These are phyloP conservation scores for Cytospora paraplurivora DNA, from an alignment of 2,329 filamentous ascomycete genomes.

Conservation along the genomic window DNA sequence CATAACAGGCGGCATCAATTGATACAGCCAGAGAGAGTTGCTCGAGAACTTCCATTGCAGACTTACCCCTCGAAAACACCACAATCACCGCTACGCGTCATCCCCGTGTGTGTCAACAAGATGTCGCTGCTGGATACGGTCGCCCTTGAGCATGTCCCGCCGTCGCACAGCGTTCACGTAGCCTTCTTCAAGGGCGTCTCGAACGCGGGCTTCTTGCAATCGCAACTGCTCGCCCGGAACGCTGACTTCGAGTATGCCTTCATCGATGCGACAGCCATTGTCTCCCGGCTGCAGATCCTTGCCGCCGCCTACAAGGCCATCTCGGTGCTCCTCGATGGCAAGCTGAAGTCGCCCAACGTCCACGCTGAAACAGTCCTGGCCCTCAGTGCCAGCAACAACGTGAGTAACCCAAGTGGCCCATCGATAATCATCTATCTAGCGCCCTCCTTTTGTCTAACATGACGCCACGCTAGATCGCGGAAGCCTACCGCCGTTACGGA, in stretches of 20 bases:
- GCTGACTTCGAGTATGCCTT: constrained; percentile 89
- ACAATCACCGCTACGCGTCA: neutral
- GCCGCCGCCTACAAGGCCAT: constrained; percentile 78
- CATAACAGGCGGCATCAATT: neutral
- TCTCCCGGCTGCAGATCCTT: constrained; percentile 72
- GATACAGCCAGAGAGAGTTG: neutral
- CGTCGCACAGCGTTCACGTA: constrained; percentile 67
- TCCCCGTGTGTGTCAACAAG: constrained; percentile 22
- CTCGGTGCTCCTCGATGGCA: constrained; percentile 60
- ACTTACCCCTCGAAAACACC: neutral
- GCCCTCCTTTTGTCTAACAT: constrained; percentile 17
- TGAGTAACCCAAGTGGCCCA: constrained; percentile 40
- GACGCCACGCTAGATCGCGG: constrained; percentile 70
- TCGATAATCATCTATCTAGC: constrained; percentile 3
- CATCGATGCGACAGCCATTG: constrained; percentile 79
- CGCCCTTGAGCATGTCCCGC: constrained; percentile 73
- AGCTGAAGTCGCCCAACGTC: constrained; percentile 78
- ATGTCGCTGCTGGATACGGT: constrained; percentile 66
- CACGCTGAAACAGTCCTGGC: constrained; percentile 87
- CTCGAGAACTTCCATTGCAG: neutral
- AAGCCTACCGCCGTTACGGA: constrained; percentile 88
- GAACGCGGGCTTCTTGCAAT: constrained; percentile 77
- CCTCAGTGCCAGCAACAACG: constrained; percentile 81
- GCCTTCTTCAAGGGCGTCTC: constrained; percentile 74
- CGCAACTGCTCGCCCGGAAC: constrained; percentile 85